These are phyloP conservation scores for Ambrosia artemisiifolia DNA, from an alignment of 129 eudicot genomes.

Conservation along the genomic window DNA sequence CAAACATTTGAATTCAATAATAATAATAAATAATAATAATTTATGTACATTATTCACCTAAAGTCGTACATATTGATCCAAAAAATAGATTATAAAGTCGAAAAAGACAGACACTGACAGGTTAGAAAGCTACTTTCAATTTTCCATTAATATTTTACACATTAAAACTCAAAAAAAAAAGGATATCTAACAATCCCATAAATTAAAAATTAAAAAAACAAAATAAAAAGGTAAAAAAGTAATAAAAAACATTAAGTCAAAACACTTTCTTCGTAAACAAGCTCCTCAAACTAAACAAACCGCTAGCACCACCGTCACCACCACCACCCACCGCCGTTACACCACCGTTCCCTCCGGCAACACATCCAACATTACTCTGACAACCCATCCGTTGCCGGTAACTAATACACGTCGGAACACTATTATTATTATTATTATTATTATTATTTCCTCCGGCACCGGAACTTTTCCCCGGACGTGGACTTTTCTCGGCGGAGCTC, in stretches of 20 bases:
- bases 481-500: slow-evolving; percentile 22
- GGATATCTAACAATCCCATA: slow-evolving; percentile 1
- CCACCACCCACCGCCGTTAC: slow-evolving; percentile 41
- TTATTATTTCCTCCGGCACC: slow-evolving; percentile 4
- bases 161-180: background rate
- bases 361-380: slow-evolving; percentile 40
- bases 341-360: slow-evolving; percentile 10
- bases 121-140: slow-evolving; percentile 27
- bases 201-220: background rate
- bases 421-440: slow-evolving; percentile 21
- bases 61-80: slow-evolving; percentile 14
- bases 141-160: slow-evolving; percentile 23
- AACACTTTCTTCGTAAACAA: slow-evolving; percentile 69
- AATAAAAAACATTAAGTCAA: slow-evolving; percentile 24
- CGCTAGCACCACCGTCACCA: slow-evolving; percentile 53
- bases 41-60: slow-evolving; percentile 3
- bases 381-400: slow-evolving; percentile 63
- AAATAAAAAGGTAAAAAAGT: background rate
- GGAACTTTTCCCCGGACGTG: slow-evolving; percentile 30
- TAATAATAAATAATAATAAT: background rate
- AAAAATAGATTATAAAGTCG: slow-evolving; percentile 5
- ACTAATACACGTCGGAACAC: slow-evolving; percentile 75
- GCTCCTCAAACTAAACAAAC: slow-evolving; percentile 57
- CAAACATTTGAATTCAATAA: background rate
- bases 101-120: slow-evolving; percentile 15